Evolutionary conservation across 1,284 basidiomycete species (phyloP).

Genomic region (Cryptococcus hybrid): DNA sequence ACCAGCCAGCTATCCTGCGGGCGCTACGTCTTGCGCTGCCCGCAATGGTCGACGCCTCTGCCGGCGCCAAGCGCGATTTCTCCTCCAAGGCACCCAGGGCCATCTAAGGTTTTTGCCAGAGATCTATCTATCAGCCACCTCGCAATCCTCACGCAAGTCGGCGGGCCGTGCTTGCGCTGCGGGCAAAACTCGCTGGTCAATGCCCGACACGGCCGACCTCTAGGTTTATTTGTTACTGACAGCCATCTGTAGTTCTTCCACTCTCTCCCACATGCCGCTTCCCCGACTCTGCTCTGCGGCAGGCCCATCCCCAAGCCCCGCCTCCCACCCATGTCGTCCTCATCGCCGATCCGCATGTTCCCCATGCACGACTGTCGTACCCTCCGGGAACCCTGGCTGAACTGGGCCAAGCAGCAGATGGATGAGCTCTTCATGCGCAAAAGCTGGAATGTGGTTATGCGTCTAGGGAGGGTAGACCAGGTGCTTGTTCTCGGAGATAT

Average conservation of each 20-base stretch:
- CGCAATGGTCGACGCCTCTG: too few species aligned
- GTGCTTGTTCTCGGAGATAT: slow-evolving; percentile 80
- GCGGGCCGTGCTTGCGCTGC: too few species aligned
- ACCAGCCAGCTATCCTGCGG: too few species aligned
- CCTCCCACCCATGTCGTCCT: slow-evolving; percentile 64
- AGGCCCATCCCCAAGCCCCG: slow-evolving; percentile 11
- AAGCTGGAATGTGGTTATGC: slow-evolving; percentile 65
- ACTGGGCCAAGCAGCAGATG: slow-evolving; percentile 56
- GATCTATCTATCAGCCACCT: too few species aligned
- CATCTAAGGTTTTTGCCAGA: too few species aligned
- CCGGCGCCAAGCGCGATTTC: too few species aligned
- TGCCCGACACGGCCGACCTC: too few species aligned
- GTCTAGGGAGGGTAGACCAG: slow-evolving; percentile 61
- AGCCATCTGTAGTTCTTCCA: slow-evolving; percentile 40
- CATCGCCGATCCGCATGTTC: slow-evolving; percentile 74
- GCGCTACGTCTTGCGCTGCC: too few species aligned
- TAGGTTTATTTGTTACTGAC: too few species aligned
- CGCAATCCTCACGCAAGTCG: too few species aligned
- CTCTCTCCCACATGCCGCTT: slow-evolving; percentile 48
- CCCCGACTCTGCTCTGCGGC: slow-evolving; percentile 39
- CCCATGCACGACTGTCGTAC: slow-evolving; percentile 57
- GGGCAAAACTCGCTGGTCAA: too few species aligned
- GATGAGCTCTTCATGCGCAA: slow-evolving; percentile 70
- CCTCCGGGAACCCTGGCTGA: slow-evolving; percentile 36
- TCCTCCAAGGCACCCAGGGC: too few species aligned